Evolutionary conservation across 1,139 yeast genomes (phyloP).

Genomic region (Yamadazyma kanchanaburiensis): DNA sequence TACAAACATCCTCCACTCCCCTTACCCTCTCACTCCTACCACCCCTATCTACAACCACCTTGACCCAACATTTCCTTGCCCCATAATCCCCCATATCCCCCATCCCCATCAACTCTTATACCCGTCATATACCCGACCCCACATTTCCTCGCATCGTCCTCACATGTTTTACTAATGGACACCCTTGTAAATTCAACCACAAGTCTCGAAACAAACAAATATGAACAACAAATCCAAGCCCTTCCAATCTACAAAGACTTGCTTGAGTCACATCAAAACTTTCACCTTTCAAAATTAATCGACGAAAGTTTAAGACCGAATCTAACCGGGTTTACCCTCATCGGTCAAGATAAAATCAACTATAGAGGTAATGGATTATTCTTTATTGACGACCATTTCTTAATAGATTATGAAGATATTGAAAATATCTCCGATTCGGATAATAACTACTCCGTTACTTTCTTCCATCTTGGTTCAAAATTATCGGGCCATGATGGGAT

Average conservation of each 20-base stretch:
- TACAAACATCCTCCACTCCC: no score
- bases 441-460: constrained; percentile 27
- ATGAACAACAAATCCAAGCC: not conserved
- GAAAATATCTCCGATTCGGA: constrained; percentile 12
- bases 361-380: constrained; percentile 36
- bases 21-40: no score
- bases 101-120: no score
- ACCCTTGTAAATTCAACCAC: no score
- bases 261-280: constrained; percentile 6
- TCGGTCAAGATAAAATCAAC: constrained; percentile 33
- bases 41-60: no score
- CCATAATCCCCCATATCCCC: no score
- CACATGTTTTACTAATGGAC: no score
- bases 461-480: constrained; percentile 43
- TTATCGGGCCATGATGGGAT: constrained; percentile 50
- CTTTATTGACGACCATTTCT: constrained; percentile 30
- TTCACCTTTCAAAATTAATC: constrained; percentile 14
- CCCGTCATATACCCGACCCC: no score
- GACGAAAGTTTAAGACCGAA: constrained; percentile 26
- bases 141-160: no score
- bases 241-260: constrained; percentile 7
- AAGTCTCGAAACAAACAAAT: not conserved
- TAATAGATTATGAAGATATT: constrained; percentile 16
- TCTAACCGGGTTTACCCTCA: constrained; percentile 35
- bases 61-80: no score